Evolutionary conservation across 257 asterid species (phyloP).

Genomic region (Solanum commersonii): DNA sequence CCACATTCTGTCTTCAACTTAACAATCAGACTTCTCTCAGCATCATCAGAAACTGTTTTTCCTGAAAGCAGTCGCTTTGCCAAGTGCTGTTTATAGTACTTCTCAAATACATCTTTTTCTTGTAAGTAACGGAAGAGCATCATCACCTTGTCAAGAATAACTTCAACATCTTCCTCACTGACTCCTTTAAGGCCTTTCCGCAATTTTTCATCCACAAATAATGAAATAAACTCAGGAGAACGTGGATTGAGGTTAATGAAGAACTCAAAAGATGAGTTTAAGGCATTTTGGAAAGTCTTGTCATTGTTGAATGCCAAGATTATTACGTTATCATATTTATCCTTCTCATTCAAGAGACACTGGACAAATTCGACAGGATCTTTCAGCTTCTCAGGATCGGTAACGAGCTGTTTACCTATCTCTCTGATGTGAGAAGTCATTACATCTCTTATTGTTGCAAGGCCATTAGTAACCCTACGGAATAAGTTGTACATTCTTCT

Average conservation of each 20-base stretch:
- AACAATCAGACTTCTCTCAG: slow-evolving; percentile 76
- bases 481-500: slow-evolving; percentile 80
- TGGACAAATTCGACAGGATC: slow-evolving; percentile 83
- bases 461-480: slow-evolving; percentile 59
- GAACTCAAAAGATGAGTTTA: slow-evolving; percentile 79
- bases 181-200: slow-evolving; percentile 77
- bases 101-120: slow-evolving; percentile 90
- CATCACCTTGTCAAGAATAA: slow-evolving; percentile 84
- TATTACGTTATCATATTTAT: slow-evolving; percentile 70
- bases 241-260: slow-evolving; percentile 81
- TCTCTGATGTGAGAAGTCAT: slow-evolving; percentile 81
- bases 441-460: slow-evolving; percentile 55
- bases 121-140: slow-evolving; percentile 83
- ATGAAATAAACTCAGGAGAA: slow-evolving; percentile 82
- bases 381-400: slow-evolving; percentile 87
- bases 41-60: slow-evolving; percentile 84
- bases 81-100: slow-evolving; percentile 85
- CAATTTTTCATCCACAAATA: slow-evolving; percentile 78
- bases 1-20: slow-evolving; percentile 91
- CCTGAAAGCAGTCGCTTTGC: slow-evolving; percentile 83
- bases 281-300: slow-evolving; percentile 80
- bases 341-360: slow-evolving; percentile 62
- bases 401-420: slow-evolving; percentile 78
- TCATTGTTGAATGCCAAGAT: slow-evolving; percentile 56
- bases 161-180: slow-evolving; percentile 80